A percentile compares a stretch with the other conserved stretches of the same genome.
Conservation (phyloP, 1,284 basidiomycete species). For the Hemileia vastatrix region DNA sequence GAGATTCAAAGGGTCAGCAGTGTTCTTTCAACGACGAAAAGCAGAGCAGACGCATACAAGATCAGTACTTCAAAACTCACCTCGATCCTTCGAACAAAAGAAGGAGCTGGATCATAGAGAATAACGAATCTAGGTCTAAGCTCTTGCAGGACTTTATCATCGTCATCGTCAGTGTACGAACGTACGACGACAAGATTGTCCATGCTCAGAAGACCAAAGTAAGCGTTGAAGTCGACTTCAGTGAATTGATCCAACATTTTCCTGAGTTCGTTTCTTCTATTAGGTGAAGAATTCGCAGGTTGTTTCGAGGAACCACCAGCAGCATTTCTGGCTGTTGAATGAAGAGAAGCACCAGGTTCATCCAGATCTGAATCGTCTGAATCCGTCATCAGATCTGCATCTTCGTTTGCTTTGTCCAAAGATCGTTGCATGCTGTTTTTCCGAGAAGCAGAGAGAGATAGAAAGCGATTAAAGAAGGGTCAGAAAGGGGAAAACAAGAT, state of each 20-base stretch:
- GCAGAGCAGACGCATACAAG: slow-evolving; percentile 5
- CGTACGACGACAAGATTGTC: slow-evolving; percentile 76
- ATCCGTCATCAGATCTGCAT: neutral
- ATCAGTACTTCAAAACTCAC: slow-evolving; percentile 47
- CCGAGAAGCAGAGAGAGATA: slow-evolving; percentile 20
- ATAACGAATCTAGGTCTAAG: slow-evolving; percentile 81
- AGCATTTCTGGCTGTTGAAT: neutral
- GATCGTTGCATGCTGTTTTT: slow-evolving; percentile 6
- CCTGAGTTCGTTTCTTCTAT: neutral
- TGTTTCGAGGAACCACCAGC: slow-evolving; percentile 28
- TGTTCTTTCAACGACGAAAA: neutral
- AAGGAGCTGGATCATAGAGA: slow-evolving; percentile 87
- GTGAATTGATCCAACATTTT: slow-evolving; percentile 27
- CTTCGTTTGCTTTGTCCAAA: slow-evolving; percentile 1
- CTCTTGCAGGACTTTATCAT: slow-evolving; percentile 78
- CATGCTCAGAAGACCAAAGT: slow-evolving; percentile 70
- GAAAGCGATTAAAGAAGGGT: neutral
- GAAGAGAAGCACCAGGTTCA: slow-evolving; percentile 18
- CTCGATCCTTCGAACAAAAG: slow-evolving; percentile 85
- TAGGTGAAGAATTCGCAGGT: neutral
- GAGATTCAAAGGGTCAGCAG: neutral
- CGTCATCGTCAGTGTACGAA: slow-evolving; percentile 80
- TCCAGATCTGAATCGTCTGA: neutral
- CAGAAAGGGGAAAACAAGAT: slow-evolving; percentile 9
- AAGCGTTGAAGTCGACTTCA: slow-evolving; percentile 57